Evolutionary conservation across 2,329 filamentous ascomycete genomes (phyloP).

Genomic region (Chalaropsis thielavioides): DNA sequence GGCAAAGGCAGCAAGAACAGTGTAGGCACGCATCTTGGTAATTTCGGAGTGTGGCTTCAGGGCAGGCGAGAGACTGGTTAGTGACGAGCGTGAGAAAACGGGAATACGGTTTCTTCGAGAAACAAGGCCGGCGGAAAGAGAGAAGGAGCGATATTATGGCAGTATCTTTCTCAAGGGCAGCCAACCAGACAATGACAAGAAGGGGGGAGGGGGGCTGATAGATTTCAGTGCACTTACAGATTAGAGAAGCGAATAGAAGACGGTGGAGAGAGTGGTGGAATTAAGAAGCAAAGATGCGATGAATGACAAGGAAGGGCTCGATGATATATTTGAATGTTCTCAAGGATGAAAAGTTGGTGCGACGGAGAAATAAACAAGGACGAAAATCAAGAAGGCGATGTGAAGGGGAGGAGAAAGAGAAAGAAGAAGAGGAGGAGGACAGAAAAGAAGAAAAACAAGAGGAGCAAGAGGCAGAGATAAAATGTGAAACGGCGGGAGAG

Average conservation of each 20-base stretch:
- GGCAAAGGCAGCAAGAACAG: constrained; percentile 14
- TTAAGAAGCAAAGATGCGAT: background rate
- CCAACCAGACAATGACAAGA: too few species aligned
- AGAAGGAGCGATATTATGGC: background rate
- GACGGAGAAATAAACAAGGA: background rate
- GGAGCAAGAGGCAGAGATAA: constrained; percentile 9
- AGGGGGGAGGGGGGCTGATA: background rate
- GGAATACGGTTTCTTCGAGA: background rate
- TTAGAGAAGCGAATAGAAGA: background rate
- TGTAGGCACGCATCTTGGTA: constrained; percentile 16
- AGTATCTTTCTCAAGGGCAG: too few species aligned
- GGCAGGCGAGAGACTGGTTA: background rate
- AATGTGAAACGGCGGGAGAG: constrained; percentile 9
- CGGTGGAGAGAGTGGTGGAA: background rate
- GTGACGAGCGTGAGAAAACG: background rate
- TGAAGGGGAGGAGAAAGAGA: background rate
- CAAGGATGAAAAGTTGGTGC: background rate
- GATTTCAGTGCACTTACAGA: background rate
- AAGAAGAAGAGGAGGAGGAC: background rate
- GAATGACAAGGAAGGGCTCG: background rate
- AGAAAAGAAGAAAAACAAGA: background rate
- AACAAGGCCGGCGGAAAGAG: background rate
- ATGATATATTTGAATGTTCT: background rate
- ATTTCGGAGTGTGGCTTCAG: constrained; percentile 3
- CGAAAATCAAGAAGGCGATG: background rate